Evolutionary conservation across 768 basidiomycete species (phyloP).

Genomic region (Botryobasidium botryosum): DNA sequence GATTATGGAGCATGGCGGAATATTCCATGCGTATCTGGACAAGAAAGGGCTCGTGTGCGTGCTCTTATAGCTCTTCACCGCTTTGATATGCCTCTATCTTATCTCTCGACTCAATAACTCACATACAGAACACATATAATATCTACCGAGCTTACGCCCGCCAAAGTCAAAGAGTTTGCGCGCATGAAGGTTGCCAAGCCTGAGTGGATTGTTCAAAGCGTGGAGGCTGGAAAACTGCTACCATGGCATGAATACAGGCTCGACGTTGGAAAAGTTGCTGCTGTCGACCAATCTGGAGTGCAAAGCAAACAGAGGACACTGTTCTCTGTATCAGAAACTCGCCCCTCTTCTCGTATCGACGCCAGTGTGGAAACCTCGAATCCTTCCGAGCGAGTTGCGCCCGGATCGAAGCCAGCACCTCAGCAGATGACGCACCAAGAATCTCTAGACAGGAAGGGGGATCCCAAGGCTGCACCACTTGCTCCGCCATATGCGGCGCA

Average conservation of each 20-base stretch:
- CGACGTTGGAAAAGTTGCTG: constrained; percentile 5
- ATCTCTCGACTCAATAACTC: neutral
- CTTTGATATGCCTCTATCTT: neutral
- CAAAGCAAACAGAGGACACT: constrained; percentile 3
- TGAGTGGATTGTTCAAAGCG: constrained; percentile 76
- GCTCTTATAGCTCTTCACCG: neutral
- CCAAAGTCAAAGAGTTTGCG: constrained; percentile 77
- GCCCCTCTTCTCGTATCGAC: neutral
- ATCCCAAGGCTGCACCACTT: neutral
- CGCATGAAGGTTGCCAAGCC: constrained; percentile 81
- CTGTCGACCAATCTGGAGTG: neutral
- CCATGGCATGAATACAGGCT: constrained; percentile 61
- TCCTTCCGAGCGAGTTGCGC: no score
- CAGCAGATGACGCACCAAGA: no score
- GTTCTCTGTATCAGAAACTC: neutral
- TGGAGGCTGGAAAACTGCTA: constrained; percentile 43
- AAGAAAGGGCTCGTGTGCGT: constrained; percentile 57
- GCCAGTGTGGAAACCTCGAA: no score
- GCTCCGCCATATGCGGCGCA: constrained; percentile 44
- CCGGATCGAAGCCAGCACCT: no score
- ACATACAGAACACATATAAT: constrained; percentile 70
- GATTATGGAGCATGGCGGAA: constrained; percentile 68
- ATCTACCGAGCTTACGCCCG: constrained; percentile 77
- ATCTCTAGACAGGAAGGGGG: constrained; percentile 13
- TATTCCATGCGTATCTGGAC: constrained; percentile 70